These are phyloP conservation scores for Hevea brasiliensis DNA, from an alignment of 345 rosid species.

Conservation along the genomic window DNA sequence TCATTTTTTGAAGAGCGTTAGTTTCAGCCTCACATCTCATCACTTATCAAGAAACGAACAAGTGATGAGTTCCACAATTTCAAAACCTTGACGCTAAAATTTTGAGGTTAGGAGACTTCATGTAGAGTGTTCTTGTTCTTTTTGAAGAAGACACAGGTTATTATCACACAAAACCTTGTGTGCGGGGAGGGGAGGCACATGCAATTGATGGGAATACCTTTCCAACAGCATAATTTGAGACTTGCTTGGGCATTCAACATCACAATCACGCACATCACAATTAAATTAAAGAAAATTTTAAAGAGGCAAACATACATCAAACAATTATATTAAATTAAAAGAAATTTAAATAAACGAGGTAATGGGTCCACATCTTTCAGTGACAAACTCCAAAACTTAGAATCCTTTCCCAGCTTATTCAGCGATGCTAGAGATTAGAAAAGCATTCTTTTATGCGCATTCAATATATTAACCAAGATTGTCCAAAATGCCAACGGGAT, in stretches of 20 bases:
- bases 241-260: not conserved
- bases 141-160: not conserved
- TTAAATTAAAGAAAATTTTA: not conserved
- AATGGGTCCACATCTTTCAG: too few relatives aligned
- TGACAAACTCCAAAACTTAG: slow-evolving; percentile 4
- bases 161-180: not conserved
- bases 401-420: not conserved
- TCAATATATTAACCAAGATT: not conserved
- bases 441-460: not conserved
- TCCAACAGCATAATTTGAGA: not conserved
- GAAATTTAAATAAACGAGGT: too few relatives aligned
- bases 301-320: not conserved
- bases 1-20: not conserved
- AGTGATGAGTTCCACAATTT: not conserved
- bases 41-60: not conserved
- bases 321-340: too few relatives aligned
- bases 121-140: not conserved
- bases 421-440: not conserved
- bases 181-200: not conserved
- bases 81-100: not conserved
- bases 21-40: not conserved
- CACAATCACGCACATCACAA: not conserved
- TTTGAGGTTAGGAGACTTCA: not conserved
- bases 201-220: not conserved
- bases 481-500: not conserved